Base-by-base conservation (phyloP, 2,329 filamentous ascomycete genomes). In the Cladosporium sp. region DNA sequence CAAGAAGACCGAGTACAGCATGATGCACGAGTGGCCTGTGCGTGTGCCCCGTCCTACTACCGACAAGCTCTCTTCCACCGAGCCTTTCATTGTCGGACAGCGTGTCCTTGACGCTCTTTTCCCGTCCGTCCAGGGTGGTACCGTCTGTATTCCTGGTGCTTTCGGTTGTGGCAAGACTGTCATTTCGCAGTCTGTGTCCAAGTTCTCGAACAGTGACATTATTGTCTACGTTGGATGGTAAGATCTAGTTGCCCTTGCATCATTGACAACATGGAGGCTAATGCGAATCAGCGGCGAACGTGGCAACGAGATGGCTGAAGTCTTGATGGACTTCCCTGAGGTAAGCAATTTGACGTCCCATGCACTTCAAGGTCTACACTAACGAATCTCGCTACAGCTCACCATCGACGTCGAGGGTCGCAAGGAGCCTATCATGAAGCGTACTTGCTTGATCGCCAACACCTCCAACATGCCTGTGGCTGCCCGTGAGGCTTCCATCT, bases 381-480 rank as follows among this genome's bases (percentile, higher is more conserved):
- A 68, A 75, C 66, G 21, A 18, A n/a, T 6, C 4, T 59, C 7
- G 31, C 3, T 14, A 57, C 72, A 86, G 86, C 91, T 99, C 71
- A 91, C 91, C 57, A 99, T 99, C 77, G 90, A 96, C 21, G 88
- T 98, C 72, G 90, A 97, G 52, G 95, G 95, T 74, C 92, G 94
- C 77, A 90, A 94, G 81, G 95, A 99, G 79, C 93, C 94, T 72
- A 99, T 99, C 84, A 99, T 99, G 95, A 99, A 99, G 88, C 94
- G 95, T 79, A 99, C 95, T 18, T 96, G 93, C 26, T 86, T 99
- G 68, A 98, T 99, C 77, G 95, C 95, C 79, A 99, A 99, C 82
- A 99, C 95, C 52, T 99, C 95, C 74, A 99, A 99, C 85, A 99
- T 99, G 95, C 95, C 95, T 68, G 95, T 99, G 76, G 95, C 95